Conservation (phyloP, 2,329 filamentous ascomycete species). For the Venturiaceae sp. region DNA sequence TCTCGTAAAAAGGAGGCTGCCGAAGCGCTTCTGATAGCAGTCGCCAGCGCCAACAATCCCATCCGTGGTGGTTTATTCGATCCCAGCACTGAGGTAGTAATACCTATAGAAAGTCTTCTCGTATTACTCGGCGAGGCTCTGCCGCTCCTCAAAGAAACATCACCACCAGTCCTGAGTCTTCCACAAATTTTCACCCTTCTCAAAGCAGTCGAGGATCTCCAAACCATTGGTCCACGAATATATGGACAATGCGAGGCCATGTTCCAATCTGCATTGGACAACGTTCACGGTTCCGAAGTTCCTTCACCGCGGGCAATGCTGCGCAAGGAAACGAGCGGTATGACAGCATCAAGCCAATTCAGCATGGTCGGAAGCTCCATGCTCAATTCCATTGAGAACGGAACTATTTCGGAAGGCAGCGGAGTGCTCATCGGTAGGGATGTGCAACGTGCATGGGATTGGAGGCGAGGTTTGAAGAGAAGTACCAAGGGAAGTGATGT, state of each 20-base stretch:
- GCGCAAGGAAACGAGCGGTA: conserved; percentile 36
- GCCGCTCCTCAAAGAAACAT: conserved; percentile 57
- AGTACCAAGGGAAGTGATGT: conserved; percentile 57
- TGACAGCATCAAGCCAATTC: conserved; percentile 48
- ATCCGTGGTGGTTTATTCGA: conserved; percentile 89
- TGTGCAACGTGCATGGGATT: conserved; percentile 61
- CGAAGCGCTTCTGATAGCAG: conserved; percentile 67
- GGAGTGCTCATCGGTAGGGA: conserved; percentile 35
- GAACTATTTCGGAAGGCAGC: conserved; percentile 30
- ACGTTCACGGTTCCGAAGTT: conserved; percentile 41
- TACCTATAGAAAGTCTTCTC: conserved; percentile 80
- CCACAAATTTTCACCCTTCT: conserved; percentile 67
- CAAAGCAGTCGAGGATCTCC: conserved; percentile 68
- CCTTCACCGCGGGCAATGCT: conserved; percentile 30
- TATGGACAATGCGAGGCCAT: conserved; percentile 70
- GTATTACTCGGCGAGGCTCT: conserved; percentile 76
- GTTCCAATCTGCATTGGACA: conserved; percentile 64
- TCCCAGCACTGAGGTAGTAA: conserved; percentile 66
- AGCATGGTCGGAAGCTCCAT: conserved; percentile 66
- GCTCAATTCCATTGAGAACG: conserved; percentile 51
- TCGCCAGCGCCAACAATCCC: conserved; percentile 78
- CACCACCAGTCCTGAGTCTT: conserved; percentile 49
- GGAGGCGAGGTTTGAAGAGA: conserved; percentile 49
- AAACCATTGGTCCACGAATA: conserved; percentile 65
- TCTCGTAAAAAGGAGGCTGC: conserved; percentile 39